Conservation (phyloP, 1,284 basidiomycete genomes). For the Stereum hirsutum region DNA sequence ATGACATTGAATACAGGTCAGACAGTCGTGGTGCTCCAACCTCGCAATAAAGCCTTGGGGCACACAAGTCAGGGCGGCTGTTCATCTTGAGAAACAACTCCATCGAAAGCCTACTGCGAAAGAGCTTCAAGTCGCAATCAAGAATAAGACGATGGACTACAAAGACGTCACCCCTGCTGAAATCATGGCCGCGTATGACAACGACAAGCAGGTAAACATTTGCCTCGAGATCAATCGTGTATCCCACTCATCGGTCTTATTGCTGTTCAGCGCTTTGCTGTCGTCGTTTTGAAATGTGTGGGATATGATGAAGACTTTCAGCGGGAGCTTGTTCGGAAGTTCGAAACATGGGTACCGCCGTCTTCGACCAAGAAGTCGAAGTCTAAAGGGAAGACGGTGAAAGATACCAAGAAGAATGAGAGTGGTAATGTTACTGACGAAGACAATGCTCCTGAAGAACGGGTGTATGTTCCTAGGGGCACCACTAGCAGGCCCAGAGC, state of each 20-base stretch:
- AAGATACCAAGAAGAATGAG: too few relatives aligned
- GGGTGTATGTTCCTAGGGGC: too few relatives aligned
- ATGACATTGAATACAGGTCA: constrained; percentile 4
- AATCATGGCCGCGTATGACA: constrained; percentile 12
- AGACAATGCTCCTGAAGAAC: too few relatives aligned
- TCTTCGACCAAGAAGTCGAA: neutral
- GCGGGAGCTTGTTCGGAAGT: neutral
- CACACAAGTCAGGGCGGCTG: constrained; percentile 7
- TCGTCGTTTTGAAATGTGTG: constrained; percentile 15
- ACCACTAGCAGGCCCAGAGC: too few relatives aligned
- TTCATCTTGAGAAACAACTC: constrained; percentile 7
- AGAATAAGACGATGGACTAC: neutral
- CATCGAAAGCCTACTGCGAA: constrained; percentile 10
- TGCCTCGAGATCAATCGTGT: too few relatives aligned
- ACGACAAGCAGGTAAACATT: constrained; percentile 13
- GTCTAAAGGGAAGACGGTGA: neutral
- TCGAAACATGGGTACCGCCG: neutral
- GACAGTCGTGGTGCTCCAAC: constrained; percentile 6
- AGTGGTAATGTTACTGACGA: too few relatives aligned
- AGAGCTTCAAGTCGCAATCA: constrained; percentile 6
- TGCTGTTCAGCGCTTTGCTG: constrained; percentile 10
- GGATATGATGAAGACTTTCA: constrained; percentile 16
- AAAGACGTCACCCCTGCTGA: constrained; percentile 7
- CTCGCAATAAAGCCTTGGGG: constrained; percentile 5
- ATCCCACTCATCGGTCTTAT: too few relatives aligned